A percentile compares a stretch with the other conserved stretches of the same genome.
These are phyloP conservation scores for Graphium sp. DNA, from an alignment of 2,329 filamentous ascomycete species.

Conservation along the genomic window DNA sequence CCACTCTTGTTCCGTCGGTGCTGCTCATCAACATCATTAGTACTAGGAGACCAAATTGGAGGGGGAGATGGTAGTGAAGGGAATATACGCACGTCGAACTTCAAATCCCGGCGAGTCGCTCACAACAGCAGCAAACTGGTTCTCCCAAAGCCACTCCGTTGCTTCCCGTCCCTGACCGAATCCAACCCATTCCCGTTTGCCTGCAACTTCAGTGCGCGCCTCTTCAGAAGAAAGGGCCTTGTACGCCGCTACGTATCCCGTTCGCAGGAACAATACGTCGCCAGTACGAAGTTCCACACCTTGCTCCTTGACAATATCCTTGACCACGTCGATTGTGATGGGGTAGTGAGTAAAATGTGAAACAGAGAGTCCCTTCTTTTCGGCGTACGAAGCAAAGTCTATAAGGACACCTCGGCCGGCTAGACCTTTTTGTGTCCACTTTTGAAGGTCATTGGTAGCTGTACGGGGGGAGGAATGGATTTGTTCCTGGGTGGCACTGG, in stretches of 20 bases:
- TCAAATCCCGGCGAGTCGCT: constrained; percentile 11
- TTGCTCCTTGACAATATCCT: constrained; percentile 24
- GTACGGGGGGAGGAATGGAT: constrained; percentile 2
- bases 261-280: constrained; percentile 39
- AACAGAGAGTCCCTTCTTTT: constrained; percentile 1
- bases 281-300: constrained; percentile 24
- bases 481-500: constrained; percentile 1
- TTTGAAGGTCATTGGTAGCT: constrained; percentile 5
- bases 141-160: constrained; percentile 11
- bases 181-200: constrained; percentile 6
- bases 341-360: constrained; percentile 8
- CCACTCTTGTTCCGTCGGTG: constrained; percentile 5
- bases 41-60: too few species aligned
- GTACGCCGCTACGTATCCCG: constrained; percentile 30
- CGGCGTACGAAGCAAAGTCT: constrained; percentile 4
- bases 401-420: constrained; percentile 6
- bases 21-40: constrained; percentile 1
- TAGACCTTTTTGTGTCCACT: constrained; percentile 9
- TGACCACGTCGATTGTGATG: constrained; percentile 24
- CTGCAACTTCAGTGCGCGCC: not conserved
- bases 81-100: constrained; percentile 7
- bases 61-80: not conserved
- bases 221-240: constrained; percentile 17
- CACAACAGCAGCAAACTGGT: constrained; percentile 11
- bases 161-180: constrained; percentile 7